Conservation (phyloP, 805 yeast species). For the Wickerhamomyces mucosus region DNA sequence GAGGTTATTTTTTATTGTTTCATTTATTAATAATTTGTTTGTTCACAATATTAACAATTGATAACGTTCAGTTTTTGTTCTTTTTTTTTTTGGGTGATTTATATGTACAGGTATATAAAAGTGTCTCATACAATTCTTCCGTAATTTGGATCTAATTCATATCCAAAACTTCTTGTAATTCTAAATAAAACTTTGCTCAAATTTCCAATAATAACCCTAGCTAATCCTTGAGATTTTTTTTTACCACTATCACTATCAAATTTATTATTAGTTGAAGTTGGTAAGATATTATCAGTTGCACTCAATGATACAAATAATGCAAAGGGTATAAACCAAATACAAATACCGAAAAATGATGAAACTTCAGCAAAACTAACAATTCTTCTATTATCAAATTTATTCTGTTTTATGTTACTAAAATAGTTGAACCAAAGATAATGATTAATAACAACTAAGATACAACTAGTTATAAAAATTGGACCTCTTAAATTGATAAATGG, state of each 20-base stretch:
- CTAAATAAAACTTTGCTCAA: conserved; percentile 38
- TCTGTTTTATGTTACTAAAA: conserved; percentile 46
- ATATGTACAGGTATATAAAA: neutral
- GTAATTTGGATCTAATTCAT: conserved; percentile 48
- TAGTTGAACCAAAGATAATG: conserved; percentile 87
- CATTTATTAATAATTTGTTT: too few relatives aligned
- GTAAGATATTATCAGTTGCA: conserved; percentile 85
- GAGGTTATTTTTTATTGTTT: too few relatives aligned
- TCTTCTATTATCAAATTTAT: conserved; percentile 47
- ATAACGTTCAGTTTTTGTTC: too few relatives aligned
- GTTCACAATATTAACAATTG: too few relatives aligned
- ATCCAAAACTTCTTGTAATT: conserved; percentile 48
- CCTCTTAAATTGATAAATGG: conserved; percentile 75
- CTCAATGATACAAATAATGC: conserved; percentile 84
- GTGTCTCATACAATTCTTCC: conserved; percentile 38
- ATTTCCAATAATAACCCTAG: conserved; percentile 52
- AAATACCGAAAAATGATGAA: conserved; percentile 89
- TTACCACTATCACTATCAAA: conserved; percentile 22
- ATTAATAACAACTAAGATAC: conserved; percentile 64
- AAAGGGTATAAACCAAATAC: conserved; percentile 92
- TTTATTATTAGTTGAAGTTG: conserved; percentile 31
- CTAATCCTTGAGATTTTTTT: conserved; percentile 48
- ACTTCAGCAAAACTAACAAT: conserved; percentile 82
- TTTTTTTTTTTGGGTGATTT: too few relatives aligned
- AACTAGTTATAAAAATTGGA: conserved; percentile 60